Conservation (phyloP, 495 filamentous ascomycete genomes). For the Aspergillus egyptiacus region DNA sequence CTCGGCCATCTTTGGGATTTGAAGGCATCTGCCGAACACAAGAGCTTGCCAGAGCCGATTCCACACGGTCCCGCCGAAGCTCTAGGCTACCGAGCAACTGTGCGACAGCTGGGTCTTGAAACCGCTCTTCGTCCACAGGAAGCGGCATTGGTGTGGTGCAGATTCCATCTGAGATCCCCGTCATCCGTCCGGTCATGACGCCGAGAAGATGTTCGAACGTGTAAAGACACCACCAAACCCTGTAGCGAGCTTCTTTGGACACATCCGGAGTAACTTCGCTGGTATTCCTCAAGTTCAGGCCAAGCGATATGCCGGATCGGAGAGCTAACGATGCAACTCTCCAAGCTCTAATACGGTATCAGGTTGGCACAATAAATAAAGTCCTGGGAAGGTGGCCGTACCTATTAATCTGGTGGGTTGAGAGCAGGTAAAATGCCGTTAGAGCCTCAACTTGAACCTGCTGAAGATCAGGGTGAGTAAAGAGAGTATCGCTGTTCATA, state of each 20-base stretch:
- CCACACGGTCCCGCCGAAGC: constrained; percentile 35
- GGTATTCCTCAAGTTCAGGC: constrained; percentile 59
- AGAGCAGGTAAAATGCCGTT: constrained; percentile 55
- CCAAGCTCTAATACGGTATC: constrained; percentile 49
- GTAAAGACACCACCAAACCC: constrained; percentile 63
- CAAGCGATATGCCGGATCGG: constrained; percentile 54
- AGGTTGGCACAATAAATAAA: not conserved
- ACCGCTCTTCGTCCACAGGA: constrained; percentile 49
- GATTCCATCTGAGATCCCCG: constrained; percentile 51
- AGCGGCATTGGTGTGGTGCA: constrained; percentile 57
- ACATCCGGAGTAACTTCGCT: constrained; percentile 42
- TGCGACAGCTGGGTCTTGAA: constrained; percentile 29
- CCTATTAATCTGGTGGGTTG: constrained; percentile 60
- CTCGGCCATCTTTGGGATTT: constrained; percentile 29
- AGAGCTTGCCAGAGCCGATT: constrained; percentile 31
- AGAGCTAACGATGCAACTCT: constrained; percentile 55
- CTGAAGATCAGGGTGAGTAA: constrained; percentile 55
- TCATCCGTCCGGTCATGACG: constrained; percentile 61
- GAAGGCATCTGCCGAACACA: constrained; percentile 35
- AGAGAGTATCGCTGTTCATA: constrained; percentile 47
- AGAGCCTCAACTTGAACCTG: constrained; percentile 57
- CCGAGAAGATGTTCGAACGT: constrained; percentile 55
- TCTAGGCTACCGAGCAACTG: constrained; percentile 28
- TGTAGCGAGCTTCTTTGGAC: constrained; percentile 57
- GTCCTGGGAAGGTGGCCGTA: constrained; percentile 23